These are phyloP conservation scores for Talaromyces sp. DNA, from an alignment of 2,329 filamentous ascomycete species.

Conservation along the genomic window DNA sequence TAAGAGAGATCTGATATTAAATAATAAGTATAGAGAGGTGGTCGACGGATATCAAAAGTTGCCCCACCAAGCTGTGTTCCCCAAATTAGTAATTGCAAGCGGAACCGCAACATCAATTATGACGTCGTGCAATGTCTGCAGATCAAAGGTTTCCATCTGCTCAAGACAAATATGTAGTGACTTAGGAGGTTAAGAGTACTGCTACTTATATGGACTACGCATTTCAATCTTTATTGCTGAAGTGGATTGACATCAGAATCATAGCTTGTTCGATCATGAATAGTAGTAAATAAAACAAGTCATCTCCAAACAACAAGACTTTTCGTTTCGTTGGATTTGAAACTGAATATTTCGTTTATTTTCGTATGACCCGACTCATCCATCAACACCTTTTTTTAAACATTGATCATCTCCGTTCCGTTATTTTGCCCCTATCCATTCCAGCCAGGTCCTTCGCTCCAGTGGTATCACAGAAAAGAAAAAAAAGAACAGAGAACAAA, in stretches of 20 bases:
- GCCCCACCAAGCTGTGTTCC: neutral
- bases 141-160: too few relatives aligned
- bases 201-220: neutral
- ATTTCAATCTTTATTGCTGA: neutral
- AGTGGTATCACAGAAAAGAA: slow-evolving; percentile 35
- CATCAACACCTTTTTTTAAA: neutral
- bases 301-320: neutral
- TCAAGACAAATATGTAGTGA: too few relatives aligned
- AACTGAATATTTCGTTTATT: neutral
- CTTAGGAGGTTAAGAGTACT: neutral
- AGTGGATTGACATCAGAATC: neutral
- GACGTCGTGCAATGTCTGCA: neutral
- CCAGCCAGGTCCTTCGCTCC: slow-evolving; percentile 12
- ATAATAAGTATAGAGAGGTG: neutral
- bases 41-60: neutral
- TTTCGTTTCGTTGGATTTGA: neutral
- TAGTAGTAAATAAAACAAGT: neutral
- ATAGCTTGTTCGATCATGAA: neutral
- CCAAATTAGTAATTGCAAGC: too few relatives aligned
- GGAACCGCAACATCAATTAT: neutral
- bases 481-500: slow-evolving; percentile 32
- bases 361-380: neutral
- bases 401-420: neutral
- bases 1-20: too few relatives aligned
- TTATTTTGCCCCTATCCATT: slow-evolving; percentile 8